These are phyloP conservation scores for maize (Zea mays) DNA, from an alignment of 176 grass and related monocot species.

Conservation along the genomic window Zm-B73-REFERENCE-NAM-5.0 NC_050096.1:303833501-303834000, in stretches of 20 bases:
- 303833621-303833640: not conserved
- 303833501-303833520: too few relatives aligned
- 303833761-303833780: not conserved
- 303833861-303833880: not conserved
- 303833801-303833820: not conserved
- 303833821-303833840: not conserved
- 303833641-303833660: not conserved
- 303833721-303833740: too few relatives aligned
- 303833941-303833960: not conserved
- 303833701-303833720: constrained; percentile 12
- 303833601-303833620: too few relatives aligned
- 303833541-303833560: too few relatives aligned
- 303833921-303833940: not conserved
- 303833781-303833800: not conserved
- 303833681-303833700: not conserved
- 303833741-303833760: not conserved
- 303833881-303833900: not conserved
- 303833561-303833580: too few relatives aligned
- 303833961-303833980: not conserved
- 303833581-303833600: too few relatives aligned
- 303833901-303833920: not conserved
- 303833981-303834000: not conserved
- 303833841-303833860: not conserved
- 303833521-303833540: too few relatives aligned
- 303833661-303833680: not conserved